phyloP scores from a whole-genome alignment of 148 eudicot genomes.

The Dysphania ambrosioides region DNA sequence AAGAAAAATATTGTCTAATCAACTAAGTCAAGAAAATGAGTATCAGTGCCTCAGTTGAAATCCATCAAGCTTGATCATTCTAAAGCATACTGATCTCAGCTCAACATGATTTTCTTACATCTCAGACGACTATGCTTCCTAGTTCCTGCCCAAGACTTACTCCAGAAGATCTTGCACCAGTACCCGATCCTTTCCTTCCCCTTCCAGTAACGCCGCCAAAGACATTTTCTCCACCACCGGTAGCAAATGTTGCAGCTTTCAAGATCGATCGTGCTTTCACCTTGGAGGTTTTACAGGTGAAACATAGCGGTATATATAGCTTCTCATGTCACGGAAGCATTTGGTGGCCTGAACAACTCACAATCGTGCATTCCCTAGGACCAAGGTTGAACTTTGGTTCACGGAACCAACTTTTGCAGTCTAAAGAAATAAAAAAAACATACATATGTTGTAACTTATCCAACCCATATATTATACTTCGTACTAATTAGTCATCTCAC shows the following conservation, averaged over 20 bases:
- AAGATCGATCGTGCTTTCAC: conserved; percentile 14
- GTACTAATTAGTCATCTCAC: too few species aligned
- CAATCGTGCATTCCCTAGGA: not conserved
- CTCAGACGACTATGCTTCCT: not conserved
- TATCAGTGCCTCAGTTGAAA: not conserved
- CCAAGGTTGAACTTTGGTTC: not conserved
- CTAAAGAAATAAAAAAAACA: too few species aligned
- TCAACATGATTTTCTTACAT: not conserved
- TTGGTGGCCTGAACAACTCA: not conserved
- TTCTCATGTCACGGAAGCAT: conserved; percentile 17
- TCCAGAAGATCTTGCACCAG: conserved; percentile 14
- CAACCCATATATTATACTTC: too few species aligned
- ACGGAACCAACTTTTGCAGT: too few species aligned
- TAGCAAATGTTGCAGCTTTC: not conserved
- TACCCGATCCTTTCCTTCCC: not conserved
- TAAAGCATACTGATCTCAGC: not conserved
- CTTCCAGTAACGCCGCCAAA: not conserved
- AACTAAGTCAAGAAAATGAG: conserved; percentile 12
- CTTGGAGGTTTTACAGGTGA: not conserved
- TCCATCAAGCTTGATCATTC: conserved; percentile 3
- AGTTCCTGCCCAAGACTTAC: conserved; percentile 14
- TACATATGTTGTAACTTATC: too few species aligned
- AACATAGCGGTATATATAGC: not conserved
- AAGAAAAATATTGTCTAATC: not conserved
- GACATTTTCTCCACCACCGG: conserved; percentile 23